These are phyloP conservation scores for Trichomonascaceae sp. DNA, from an alignment of 1,139 yeast species.

Conservation along the genomic window DNA sequence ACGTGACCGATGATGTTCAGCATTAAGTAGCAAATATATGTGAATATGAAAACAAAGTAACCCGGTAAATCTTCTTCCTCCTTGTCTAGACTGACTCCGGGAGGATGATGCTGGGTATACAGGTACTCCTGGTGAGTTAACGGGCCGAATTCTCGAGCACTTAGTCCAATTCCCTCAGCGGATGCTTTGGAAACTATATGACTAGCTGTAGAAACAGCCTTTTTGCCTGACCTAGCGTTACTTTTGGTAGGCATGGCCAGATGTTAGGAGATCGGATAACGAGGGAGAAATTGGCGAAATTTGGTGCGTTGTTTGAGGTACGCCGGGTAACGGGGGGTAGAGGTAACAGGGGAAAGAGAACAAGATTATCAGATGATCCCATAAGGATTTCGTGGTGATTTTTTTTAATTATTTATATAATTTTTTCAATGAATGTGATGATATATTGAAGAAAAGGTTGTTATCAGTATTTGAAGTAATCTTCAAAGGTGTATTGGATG, in stretches of 20 bases:
- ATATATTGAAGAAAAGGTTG: background rate
- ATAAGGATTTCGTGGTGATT: too few species aligned
- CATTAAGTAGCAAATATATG: slow-evolving; percentile 77
- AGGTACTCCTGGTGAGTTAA: slow-evolving; percentile 33
- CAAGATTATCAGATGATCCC: too few species aligned
- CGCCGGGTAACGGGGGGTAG: background rate
- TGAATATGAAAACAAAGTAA: slow-evolving; percentile 66
- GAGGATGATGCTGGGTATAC: slow-evolving; percentile 30
- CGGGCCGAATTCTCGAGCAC: slow-evolving; percentile 24
- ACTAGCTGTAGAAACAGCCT: background rate
- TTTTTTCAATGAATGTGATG: background rate
- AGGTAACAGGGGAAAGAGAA: background rate
- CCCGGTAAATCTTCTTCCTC: slow-evolving; percentile 72
- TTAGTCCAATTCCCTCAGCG: slow-evolving; percentile 9
- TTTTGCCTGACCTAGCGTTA: background rate
- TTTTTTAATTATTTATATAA: too few species aligned
- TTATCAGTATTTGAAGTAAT: background rate
- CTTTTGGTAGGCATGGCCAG: background rate
- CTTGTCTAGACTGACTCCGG: slow-evolving; percentile 23
- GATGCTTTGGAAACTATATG: background rate
- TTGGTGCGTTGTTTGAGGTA: background rate
- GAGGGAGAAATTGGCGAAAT: background rate
- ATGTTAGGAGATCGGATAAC: background rate
- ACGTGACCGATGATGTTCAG: slow-evolving; percentile 84
- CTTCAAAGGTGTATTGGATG: too few species aligned